Conservation (phyloP, 2,329 filamentous ascomycete species). For the Thermothelomyces thermophilus region DNA sequence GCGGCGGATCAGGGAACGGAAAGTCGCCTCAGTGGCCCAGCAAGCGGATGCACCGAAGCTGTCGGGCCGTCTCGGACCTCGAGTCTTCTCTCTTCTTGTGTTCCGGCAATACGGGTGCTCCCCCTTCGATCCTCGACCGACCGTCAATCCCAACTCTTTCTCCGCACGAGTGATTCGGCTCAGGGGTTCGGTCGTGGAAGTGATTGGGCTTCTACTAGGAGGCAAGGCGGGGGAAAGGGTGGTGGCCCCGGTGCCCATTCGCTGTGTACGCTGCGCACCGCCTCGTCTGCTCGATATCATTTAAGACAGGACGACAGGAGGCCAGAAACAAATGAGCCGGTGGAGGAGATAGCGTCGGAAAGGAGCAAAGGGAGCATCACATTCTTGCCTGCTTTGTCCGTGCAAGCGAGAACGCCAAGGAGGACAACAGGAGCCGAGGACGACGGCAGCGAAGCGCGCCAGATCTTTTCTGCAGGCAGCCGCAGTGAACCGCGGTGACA, state of each 20-base stretch:
- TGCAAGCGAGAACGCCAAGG: neutral
- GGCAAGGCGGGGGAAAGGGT: neutral
- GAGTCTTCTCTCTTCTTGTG: neutral
- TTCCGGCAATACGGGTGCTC: neutral
- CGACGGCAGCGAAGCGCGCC: neutral
- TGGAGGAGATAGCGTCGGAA: neutral
- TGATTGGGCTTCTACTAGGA: neutral
- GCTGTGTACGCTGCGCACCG: neutral
- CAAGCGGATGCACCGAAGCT: conserved; percentile 3
- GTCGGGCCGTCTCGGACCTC: neutral
- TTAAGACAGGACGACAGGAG: neutral
- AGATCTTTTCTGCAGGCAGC: conserved; percentile 1
- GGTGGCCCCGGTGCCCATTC: neutral
- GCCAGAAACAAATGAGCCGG: neutral
- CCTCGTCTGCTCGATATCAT: neutral
- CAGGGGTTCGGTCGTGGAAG: neutral
- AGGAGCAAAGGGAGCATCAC: neutral
- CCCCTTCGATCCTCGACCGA: neutral
- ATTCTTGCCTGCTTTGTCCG: neutral
- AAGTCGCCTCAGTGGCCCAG: neutral
- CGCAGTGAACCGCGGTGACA: neutral
- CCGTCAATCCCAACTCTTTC: neutral
- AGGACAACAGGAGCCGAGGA: neutral
- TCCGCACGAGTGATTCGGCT: neutral
- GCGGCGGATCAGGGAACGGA: neutral